These are phyloP conservation scores for Colletotrichum agaves DNA, from an alignment of 2,329 filamentous ascomycete species.

Conservation along the genomic window DNA sequence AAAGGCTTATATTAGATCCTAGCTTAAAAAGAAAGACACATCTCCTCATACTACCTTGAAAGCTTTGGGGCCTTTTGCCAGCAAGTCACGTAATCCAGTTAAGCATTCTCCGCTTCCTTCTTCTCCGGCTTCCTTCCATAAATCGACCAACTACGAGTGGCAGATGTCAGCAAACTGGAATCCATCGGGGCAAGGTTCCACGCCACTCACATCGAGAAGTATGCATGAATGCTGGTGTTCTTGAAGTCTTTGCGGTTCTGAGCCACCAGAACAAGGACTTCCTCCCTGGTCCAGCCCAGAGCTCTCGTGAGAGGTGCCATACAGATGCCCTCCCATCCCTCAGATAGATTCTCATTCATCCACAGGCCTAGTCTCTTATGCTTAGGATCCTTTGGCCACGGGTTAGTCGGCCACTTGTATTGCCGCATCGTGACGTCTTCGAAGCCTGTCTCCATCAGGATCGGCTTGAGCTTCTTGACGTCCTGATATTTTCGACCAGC, in stretches of 20 bases:
- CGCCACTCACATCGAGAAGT: background rate
- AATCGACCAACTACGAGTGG: background rate
- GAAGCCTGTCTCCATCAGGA: background rate
- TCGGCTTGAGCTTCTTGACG: background rate
- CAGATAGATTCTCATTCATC: background rate
- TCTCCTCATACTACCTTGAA: background rate
- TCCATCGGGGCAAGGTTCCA: background rate
- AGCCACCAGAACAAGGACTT: background rate
- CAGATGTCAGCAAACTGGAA: background rate
- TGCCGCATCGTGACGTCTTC: background rate
- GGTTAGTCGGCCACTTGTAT: conserved; percentile 10
- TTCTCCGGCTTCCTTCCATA: background rate
- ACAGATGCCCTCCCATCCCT: conserved; percentile 6
- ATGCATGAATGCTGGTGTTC: background rate
- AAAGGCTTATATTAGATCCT: no score
- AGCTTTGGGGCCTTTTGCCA: no score
- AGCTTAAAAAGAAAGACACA: no score
- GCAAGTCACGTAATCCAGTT: no score
- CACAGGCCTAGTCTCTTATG: background rate
- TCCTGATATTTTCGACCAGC: background rate
- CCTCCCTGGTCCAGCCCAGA: background rate
- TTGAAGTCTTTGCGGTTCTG: background rate
- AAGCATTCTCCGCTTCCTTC: no score
- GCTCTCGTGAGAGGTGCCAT: conserved; percentile 1
- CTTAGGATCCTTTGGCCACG: background rate